Conservation (phyloP, 2,329 filamentous ascomycete genomes). For the Monosporascus ibericus region DNA sequence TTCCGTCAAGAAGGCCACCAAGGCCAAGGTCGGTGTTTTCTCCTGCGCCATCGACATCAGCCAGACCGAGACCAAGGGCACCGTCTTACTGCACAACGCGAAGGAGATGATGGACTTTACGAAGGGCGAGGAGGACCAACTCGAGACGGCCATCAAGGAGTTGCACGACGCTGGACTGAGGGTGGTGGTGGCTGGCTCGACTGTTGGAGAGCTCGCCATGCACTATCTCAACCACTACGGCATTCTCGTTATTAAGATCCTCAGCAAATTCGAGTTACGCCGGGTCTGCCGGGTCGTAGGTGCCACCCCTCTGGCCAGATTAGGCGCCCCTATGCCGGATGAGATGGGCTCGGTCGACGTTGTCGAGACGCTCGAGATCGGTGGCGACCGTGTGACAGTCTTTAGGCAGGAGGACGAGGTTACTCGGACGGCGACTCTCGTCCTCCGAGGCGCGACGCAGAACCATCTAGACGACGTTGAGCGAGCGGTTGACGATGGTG, state of each 20-base stretch:
- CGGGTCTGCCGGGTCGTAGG: slow-evolving; percentile 93
- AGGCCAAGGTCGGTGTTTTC: slow-evolving; percentile 95
- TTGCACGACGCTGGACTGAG: slow-evolving; percentile 88
- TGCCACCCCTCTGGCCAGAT: slow-evolving; percentile 88
- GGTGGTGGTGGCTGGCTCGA: slow-evolving; percentile 85
- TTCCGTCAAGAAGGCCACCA: slow-evolving; percentile 79
- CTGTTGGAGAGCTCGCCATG: slow-evolving; percentile 90
- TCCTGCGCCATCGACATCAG: slow-evolving; percentile 92
- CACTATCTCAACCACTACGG: slow-evolving; percentile 98
- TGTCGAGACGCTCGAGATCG: slow-evolving; percentile 96
- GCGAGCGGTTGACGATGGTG: slow-evolving; percentile 93
- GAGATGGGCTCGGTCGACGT: slow-evolving; percentile 95
- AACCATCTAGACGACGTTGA: slow-evolving; percentile 98
- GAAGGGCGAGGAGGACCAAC: slow-evolving; percentile 88
- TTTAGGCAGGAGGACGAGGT: slow-evolving; percentile 94
- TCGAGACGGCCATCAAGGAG: slow-evolving; percentile 90
- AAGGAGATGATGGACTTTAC: slow-evolving; percentile 99
- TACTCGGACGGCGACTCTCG: slow-evolving; percentile 88
- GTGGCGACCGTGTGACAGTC: slow-evolving; percentile 94
- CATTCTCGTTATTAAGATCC: slow-evolving; percentile 92
- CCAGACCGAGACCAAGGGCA: slow-evolving; percentile 98
- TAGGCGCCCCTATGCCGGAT: slow-evolving; percentile 98
- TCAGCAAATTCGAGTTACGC: slow-evolving; percentile 96
- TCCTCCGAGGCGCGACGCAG: slow-evolving; percentile 91
- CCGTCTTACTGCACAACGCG: slow-evolving; percentile 91